These are phyloP conservation scores for Lachancea fermentati DNA, from an alignment of 805 yeast species.

Conservation along the genomic window DNA sequence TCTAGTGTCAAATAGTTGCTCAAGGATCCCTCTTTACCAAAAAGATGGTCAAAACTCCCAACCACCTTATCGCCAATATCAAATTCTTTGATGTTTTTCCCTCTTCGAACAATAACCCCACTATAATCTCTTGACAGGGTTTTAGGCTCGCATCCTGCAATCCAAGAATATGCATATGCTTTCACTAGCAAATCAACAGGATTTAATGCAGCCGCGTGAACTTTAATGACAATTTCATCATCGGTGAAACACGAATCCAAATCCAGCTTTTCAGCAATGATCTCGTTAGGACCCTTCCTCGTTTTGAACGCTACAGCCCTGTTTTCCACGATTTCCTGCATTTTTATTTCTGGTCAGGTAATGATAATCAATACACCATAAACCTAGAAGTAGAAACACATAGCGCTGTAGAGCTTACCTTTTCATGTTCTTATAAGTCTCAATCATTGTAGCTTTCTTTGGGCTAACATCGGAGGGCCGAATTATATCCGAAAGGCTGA, in stretches of 20 bases:
- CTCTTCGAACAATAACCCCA: constrained; percentile 26
- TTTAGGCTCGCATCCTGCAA: constrained; percentile 13
- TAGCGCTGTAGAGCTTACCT: too few species aligned
- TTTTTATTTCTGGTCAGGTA: not conserved
- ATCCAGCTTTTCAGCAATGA: constrained; percentile 18
- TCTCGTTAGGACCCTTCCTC: constrained; percentile 16
- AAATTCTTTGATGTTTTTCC: constrained; percentile 19
- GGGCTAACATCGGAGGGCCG: too few species aligned
- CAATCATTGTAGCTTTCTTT: too few species aligned
- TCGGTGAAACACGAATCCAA: constrained; percentile 20
- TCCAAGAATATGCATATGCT: constrained; percentile 10
- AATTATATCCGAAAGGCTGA: too few species aligned
- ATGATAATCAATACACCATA: not conserved
- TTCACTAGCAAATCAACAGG: constrained; percentile 26
- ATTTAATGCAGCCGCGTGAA: constrained; percentile 30
- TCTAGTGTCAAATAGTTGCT: constrained; percentile 43
- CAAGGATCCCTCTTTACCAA: constrained; percentile 37
- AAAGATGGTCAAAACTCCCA: constrained; percentile 22
- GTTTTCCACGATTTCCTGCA: constrained; percentile 13
- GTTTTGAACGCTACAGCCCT: constrained; percentile 23
- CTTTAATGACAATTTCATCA: constrained; percentile 24
- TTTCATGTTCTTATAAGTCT: too few species aligned
- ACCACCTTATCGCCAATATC: constrained; percentile 26
- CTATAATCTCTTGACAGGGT: constrained; percentile 27
- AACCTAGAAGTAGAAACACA: not conserved